Evolutionary conservation across 2,329 filamentous ascomycete species (phyloP), one percentile per base, ranked within the genome.

Genomic region (Emericellopsis cladophorae): DNA sequence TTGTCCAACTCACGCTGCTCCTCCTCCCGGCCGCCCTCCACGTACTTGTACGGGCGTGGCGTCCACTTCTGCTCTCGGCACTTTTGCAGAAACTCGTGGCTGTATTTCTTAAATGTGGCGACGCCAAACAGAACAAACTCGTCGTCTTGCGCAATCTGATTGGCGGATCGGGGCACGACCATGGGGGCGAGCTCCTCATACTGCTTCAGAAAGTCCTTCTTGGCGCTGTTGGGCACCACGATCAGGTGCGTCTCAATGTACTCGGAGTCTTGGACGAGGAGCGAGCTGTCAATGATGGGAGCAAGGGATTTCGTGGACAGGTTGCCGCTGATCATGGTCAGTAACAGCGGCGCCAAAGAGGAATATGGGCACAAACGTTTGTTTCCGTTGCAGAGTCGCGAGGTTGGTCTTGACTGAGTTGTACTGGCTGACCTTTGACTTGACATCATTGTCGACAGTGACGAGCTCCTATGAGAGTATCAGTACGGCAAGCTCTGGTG

Each of bases 171-270:
- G 9, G 92, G 92, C 2, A 98, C 90, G 2, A 96, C 87, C 86
- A 95, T 94, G 12, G 84, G 81, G 1, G 83, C 68, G 42, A 96
- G 61, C 1, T 85, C 89, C 63, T 98, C 92, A 65, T 98, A 98
- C 48, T 72, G 78, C 57, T 82, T 82, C 48, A 93, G 66, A 55
- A 95, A 98, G 32, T 96, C 90, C 59, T 93, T 95, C 53, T 83
- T 80, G 42, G 76, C 69, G 49, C 78, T 79, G 37, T 74, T 77
- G 3, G 92, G 92, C 8, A 98, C 85, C 16, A 86, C 92, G 49
- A 98, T 73, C 24, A 98, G 79, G 58, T 95, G 89, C 24, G 92
- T 95, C 66, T 95, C 88, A 51, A 98, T 80, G 64, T 95, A 96
- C 65, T 98, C 92, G 16, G 89, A 95, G 57, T 95, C 81, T 60